Evolutionary conservation across 2,329 filamentous ascomycete genomes (phyloP).

Genomic region (Lizonia empirigonia): DNA sequence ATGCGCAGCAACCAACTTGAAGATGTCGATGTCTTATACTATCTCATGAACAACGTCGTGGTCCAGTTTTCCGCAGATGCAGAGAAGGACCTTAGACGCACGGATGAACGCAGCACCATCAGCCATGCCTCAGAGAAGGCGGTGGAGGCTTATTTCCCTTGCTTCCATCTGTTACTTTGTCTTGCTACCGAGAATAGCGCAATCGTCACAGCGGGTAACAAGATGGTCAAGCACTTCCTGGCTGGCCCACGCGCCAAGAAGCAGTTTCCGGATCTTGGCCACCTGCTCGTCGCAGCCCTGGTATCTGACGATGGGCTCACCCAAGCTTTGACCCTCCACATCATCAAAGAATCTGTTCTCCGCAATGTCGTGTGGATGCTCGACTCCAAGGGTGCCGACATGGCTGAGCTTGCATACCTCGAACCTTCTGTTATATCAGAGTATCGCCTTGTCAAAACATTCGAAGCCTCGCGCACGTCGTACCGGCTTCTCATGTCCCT

Average conservation of each 20-base stretch:
- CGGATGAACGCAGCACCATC: slow-evolving; percentile 48
- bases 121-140: slow-evolving; percentile 59
- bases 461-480: slow-evolving; percentile 54
- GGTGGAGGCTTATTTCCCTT: slow-evolving; percentile 59
- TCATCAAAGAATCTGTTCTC: slow-evolving; percentile 58
- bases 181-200: slow-evolving; percentile 48
- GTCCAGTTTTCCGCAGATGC: slow-evolving; percentile 53
- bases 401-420: slow-evolving; percentile 55
- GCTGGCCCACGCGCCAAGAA: slow-evolving; percentile 50
- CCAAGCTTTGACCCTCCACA: slow-evolving; percentile 47
- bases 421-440: slow-evolving; percentile 51
- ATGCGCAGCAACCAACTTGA: slow-evolving; percentile 21
- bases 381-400: slow-evolving; percentile 42
- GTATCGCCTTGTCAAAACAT: slow-evolving; percentile 57
- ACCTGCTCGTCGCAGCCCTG: slow-evolving; percentile 55
- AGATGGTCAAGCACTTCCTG: slow-evolving; percentile 48
- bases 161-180: slow-evolving; percentile 59
- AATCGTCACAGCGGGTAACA: slow-evolving; percentile 52
- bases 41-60: slow-evolving; percentile 60
- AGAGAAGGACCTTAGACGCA: slow-evolving; percentile 14
- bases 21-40: slow-evolving; percentile 49
- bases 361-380: slow-evolving; percentile 61
- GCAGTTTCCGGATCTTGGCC: slow-evolving; percentile 56
- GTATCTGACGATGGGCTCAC: slow-evolving; percentile 54
- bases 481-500: slow-evolving; percentile 61